phyloP scores from a whole-genome alignment of 148 eudicot genomes.

The Rheum nobile region DNA sequence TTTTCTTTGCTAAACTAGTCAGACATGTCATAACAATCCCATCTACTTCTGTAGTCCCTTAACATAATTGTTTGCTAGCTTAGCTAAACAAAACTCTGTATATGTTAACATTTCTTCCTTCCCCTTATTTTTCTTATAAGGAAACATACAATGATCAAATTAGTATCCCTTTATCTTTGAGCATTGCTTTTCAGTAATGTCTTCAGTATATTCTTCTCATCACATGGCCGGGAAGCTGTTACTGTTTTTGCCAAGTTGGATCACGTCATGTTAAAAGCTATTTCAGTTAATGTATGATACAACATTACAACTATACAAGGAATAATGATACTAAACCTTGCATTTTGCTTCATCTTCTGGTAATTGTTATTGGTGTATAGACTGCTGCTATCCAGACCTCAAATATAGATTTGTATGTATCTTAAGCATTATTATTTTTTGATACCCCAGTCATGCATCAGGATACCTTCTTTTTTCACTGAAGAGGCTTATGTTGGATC shows the following conservation, averaged over 20 bases:
- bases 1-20: not conserved
- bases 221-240: not conserved
- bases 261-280: not conserved
- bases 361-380: not conserved
- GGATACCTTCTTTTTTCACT: not conserved
- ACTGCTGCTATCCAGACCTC: not conserved
- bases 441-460: not conserved
- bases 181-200: too few species aligned
- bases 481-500: not conserved
- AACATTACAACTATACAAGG: not conserved
- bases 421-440: too few species aligned
- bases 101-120: not conserved
- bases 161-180: not conserved
- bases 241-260: not conserved
- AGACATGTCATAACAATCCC: not conserved
- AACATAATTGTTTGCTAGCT: not conserved
- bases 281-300: not conserved
- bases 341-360: not conserved
- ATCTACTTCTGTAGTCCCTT: not conserved
- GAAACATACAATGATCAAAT: not conserved
- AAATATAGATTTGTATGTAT: not conserved
- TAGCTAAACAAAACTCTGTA: not conserved
- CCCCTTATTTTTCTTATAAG: not conserved
- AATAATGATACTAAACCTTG: not conserved
- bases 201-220: too few species aligned